Evolutionary conservation across 2,329 filamentous ascomycete genomes (phyloP), one percentile per base, ranked within the genome.

Genomic region (Pseudogymnoascus sp.): DNA sequence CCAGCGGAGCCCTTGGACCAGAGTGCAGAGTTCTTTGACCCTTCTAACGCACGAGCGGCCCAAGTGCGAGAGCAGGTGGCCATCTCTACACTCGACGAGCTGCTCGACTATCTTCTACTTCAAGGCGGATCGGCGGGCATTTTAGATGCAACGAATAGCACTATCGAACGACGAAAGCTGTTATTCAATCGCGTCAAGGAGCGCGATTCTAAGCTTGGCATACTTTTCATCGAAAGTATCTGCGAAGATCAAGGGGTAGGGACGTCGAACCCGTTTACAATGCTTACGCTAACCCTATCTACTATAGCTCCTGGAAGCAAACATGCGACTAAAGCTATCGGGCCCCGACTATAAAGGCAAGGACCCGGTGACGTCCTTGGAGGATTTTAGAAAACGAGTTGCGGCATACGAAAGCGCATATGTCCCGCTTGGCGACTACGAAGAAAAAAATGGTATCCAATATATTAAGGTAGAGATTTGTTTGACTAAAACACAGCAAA

Each of bases 81-180:
- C 4, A 83, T 97, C 73, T 89, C 93, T 59, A 97, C 94, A 0
- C 77, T 97, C 58, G 90, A 99, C 68, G 94, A 99, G 71, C 79
- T 97, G 7, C 76, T 99, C 54, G 88, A 96, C 67, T 99, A 96
- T 72, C 85, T 99, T 9, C 78, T 97, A 34, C 79, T 86, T 22
- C 81, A 86, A 60, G 90, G 88, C 28, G 94, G 94, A 54, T 90
- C 91, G 30, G 90, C 97, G 8, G 94, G 94, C 37, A 97, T 99
- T 65, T 83, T 99, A 11, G 94, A 99, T 74, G 94, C 94, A 6
- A 99, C 94, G 6, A 99, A 99, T 77, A 97, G 92, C 76, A 99
- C 94, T 0, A 81, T 96, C 58, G 83, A 90, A 65, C 87, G 94
- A 37, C 85, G 94, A 58, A 87, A 93, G 74, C 81, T 89, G 25